Evolutionary conservation across 2,329 filamentous ascomycete species (phyloP).

Genomic region (Stachybotrys chartarum): DNA sequence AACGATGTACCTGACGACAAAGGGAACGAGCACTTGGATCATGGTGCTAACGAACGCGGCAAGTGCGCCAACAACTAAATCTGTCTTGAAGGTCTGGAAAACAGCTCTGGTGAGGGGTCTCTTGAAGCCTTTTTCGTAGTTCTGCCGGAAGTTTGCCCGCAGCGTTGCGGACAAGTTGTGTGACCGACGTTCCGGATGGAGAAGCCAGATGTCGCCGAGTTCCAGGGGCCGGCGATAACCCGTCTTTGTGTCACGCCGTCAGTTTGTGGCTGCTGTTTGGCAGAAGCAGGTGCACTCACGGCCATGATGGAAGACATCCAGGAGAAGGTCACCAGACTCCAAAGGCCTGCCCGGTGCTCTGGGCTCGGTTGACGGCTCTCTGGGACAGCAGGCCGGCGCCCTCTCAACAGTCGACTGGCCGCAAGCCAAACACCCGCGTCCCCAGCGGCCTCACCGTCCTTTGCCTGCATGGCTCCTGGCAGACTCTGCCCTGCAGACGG

Average conservation of each 20-base stretch:
- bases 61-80: not conserved
- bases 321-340: constrained; percentile 67
- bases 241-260: constrained; percentile 31
- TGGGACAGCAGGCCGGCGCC: not conserved
- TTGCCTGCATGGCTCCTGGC: no score
- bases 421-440: no score
- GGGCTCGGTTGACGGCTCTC: constrained; percentile 35
- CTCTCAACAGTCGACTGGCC: not conserved
- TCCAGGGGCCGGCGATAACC: constrained; percentile 76
- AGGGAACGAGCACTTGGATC: constrained; percentile 70
- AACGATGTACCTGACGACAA: constrained; percentile 72
- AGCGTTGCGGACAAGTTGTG: constrained; percentile 57
- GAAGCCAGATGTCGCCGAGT: constrained; percentile 70
- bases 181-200: constrained; percentile 67
- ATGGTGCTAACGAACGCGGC: constrained; percentile 59
- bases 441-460: no score
- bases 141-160: constrained; percentile 24
- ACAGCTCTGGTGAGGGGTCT: not conserved
- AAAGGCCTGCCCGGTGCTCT: constrained; percentile 61
- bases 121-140: not conserved
- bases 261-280: not conserved
- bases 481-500: no score
- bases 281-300: not conserved
- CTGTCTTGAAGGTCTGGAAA: not conserved
- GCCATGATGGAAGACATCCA: constrained; percentile 78